Percentiles rank a stretch among this genome's conserved stretches.
Evolutionary conservation across 208 protist species (phyloP).

Genomic region (Phytomonas serpens): DNA sequence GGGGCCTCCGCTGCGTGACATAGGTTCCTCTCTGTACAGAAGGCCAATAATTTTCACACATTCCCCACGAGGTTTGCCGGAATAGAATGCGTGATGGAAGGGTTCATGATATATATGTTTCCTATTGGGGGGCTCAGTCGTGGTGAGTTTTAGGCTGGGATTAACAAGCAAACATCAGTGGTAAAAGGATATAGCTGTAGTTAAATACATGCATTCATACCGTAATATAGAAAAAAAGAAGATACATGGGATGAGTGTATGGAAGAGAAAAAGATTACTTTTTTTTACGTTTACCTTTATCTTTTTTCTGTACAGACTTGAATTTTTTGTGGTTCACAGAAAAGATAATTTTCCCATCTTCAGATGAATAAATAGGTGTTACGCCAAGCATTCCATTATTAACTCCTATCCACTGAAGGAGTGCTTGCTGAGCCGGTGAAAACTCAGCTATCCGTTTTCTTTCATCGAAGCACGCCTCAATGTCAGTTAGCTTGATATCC

Average conservation of each 20-base stretch:
- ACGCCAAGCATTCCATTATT: slow-evolving; percentile 24
- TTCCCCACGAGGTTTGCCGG: background rate
- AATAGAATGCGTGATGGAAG: background rate
- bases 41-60: background rate
- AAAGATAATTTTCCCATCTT: slow-evolving; percentile 28
- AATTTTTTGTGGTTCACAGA: slow-evolving; percentile 36
- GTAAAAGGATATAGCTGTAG: background rate
- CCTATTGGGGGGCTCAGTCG: background rate
- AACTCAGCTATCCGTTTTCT: slow-evolving; percentile 13
- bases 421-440: slow-evolving; percentile 9
- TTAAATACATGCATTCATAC: background rate
- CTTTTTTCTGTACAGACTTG: slow-evolving; percentile 17
- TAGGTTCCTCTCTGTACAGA: background rate
- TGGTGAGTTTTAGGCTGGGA: background rate
- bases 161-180: background rate
- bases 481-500: slow-evolving; percentile 14
- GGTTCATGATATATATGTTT: background rate
- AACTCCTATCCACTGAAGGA: slow-evolving; percentile 34
- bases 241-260: background rate
- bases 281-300: slow-evolving; percentile 16
- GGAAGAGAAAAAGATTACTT: slow-evolving; percentile 7
- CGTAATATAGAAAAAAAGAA: background rate
- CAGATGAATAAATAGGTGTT: slow-evolving; percentile 35
- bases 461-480: slow-evolving; percentile 30
- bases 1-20: background rate